A percentile compares a stretch with the other conserved stretches of the same genome.
phyloP scores from a whole-genome alignment of 164 flowering plant genomes.

The Vitis riparia region DNA sequence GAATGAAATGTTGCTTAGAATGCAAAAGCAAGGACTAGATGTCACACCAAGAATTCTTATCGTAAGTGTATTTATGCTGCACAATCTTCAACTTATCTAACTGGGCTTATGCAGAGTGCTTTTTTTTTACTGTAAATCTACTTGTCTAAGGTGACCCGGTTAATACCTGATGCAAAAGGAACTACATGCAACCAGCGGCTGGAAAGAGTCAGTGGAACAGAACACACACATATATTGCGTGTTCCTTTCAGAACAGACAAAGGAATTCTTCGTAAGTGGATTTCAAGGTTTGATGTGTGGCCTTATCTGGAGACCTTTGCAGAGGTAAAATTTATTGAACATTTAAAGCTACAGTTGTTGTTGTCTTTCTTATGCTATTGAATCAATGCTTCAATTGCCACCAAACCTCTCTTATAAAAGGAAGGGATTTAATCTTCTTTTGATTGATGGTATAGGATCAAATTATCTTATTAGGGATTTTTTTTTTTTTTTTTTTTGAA shows the following conservation, averaged over 20 bases:
- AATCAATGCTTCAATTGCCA: neutral
- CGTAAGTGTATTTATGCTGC: conserved; percentile 38
- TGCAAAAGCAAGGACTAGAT: conserved; percentile 75
- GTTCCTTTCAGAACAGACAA: conserved; percentile 88
- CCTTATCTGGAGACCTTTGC: conserved; percentile 91
- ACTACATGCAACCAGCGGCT: conserved; percentile 93
- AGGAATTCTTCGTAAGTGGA: conserved; percentile 92
- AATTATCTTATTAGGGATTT: too few species aligned
- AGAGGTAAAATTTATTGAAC: conserved; percentile 47
- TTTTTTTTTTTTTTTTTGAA: neutral
- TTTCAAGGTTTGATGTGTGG: conserved; percentile 98
- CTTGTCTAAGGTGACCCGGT: conserved; percentile 70
- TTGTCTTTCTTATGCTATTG: neutral
- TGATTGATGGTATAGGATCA: too few species aligned
- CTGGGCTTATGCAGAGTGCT: neutral
- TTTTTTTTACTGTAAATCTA: neutral
- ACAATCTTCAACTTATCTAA: neutral
- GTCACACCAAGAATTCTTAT: conserved; percentile 83
- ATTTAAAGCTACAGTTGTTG: neutral
- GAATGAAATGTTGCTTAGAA: conserved; percentile 80
- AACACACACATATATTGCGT: conserved; percentile 76
- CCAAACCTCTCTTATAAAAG: too few species aligned
- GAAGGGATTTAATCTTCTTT: too few species aligned
- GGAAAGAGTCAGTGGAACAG: conserved; percentile 87
- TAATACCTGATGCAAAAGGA: conserved; percentile 94